Evolutionary conservation across 768 basidiomycete genomes (phyloP).

Genomic region (Fomitopsis serialis): DNA sequence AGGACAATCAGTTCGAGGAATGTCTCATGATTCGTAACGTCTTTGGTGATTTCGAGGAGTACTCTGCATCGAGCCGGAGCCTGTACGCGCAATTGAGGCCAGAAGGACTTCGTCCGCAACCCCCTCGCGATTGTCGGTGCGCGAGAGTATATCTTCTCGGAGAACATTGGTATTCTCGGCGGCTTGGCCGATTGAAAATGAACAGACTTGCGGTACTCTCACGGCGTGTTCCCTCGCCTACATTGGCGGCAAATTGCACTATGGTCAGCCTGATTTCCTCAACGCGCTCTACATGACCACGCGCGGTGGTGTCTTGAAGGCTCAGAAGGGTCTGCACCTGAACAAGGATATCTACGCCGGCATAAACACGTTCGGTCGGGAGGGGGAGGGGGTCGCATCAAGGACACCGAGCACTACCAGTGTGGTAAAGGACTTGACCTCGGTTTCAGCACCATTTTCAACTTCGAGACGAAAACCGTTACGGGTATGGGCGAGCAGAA

Average conservation of each 20-base stretch:
- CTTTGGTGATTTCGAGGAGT: conserved; percentile 98
- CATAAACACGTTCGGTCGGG: conserved; percentile 95
- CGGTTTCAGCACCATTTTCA: conserved; percentile 97
- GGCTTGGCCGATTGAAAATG: conserved; percentile 99
- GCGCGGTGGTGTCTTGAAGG: conserved; percentile 97
- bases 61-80: conserved; percentile 74
- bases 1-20: conserved; percentile 99
- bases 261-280: conserved; percentile 99
- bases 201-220: conserved; percentile 98
- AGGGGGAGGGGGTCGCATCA: conserved; percentile 97
- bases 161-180: conserved; percentile 98
- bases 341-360: conserved; percentile 99
- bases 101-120: conserved; percentile 80
- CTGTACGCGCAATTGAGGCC: conserved; percentile 91
- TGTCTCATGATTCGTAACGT: conserved; percentile 98
- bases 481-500: conserved; percentile 99
- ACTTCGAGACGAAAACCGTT: conserved; percentile 99
- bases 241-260: conserved; percentile 98
- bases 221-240: conserved; percentile 94
- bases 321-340: conserved; percentile 97
- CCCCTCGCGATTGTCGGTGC: conserved; percentile 98
- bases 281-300: conserved; percentile 98
- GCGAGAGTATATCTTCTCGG: conserved; percentile 99
- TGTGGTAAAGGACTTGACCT: conserved; percentile 98
- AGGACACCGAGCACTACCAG: conserved; percentile 99